Evolutionary conservation across 768 basidiomycete species (phyloP).

Genomic region (Lenzites betulinus): DNA sequence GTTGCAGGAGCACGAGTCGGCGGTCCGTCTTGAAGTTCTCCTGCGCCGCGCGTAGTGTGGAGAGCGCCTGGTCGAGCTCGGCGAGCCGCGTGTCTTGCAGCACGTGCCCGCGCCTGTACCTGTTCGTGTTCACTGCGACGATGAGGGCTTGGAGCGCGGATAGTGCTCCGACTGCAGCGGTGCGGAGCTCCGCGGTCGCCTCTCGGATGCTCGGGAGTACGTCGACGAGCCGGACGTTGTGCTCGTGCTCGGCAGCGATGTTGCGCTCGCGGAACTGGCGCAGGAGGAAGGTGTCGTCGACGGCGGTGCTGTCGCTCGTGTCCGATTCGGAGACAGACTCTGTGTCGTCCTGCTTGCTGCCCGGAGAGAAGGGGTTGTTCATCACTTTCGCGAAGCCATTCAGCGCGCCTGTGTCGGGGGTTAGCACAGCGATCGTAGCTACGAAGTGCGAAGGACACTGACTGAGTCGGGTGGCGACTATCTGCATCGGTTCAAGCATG

Average conservation of each 20-base stretch:
- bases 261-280: conserved; percentile 35
- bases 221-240: conserved; percentile 36
- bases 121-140: conserved; percentile 37
- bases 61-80: conserved; percentile 15
- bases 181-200: conserved; percentile 38
- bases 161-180: conserved; percentile 32
- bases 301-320: conserved; percentile 5
- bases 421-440: background rate
- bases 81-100: conserved; percentile 15
- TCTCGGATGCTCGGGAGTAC: conserved; percentile 38
- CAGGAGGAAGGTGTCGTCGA: conserved; percentile 40
- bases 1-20: conserved; percentile 43
- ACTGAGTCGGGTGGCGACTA: conserved; percentile 41
- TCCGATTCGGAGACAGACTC: conserved; percentile 11
- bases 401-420: conserved; percentile 34
- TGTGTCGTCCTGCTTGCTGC: conserved; percentile 2
- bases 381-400: conserved; percentile 36
- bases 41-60: conserved; percentile 25
- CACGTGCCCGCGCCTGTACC: conserved; percentile 31
- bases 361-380: conserved; percentile 14
- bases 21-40: conserved; percentile 35
- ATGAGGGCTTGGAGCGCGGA: conserved; percentile 29
- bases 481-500: conserved; percentile 39
- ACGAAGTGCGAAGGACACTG: conserved; percentile 2
- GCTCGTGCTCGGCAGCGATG: conserved; percentile 29